Conservation (phyloP, 495 filamentous ascomycete genomes). For the Aspergillus bridgeri region DNA sequence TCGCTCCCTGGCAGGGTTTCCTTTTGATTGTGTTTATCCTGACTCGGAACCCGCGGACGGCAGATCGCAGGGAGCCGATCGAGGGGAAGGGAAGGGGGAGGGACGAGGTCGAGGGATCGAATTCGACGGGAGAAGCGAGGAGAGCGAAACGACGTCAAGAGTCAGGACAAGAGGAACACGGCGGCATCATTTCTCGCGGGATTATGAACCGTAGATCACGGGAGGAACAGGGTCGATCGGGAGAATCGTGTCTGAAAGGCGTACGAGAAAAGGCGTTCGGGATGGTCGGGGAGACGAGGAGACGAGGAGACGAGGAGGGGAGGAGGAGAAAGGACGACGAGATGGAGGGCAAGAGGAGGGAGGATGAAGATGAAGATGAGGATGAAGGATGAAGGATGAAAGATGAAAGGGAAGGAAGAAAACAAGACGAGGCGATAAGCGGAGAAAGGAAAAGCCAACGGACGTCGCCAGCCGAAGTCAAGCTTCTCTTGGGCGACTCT, state of each 20-base stretch:
- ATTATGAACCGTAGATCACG: constrained; percentile 2
- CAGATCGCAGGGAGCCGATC: background rate
- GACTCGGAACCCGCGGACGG: background rate
- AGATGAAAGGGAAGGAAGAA: constrained; percentile 3
- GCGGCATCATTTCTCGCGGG: constrained; percentile 35
- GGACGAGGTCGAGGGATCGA: constrained; percentile 12
- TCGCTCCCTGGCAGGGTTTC: background rate
- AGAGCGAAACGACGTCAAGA: constrained; percentile 21
- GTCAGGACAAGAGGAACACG: constrained; percentile 18
- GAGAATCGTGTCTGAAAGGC: background rate
- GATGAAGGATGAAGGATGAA: constrained; percentile 3
- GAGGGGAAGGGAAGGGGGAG: constrained; percentile 3
- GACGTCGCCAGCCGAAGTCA: constrained; percentile 34
- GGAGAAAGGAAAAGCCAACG: constrained; percentile 15
- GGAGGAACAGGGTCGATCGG: constrained; percentile 5
- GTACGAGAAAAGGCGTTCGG: constrained; percentile 9
- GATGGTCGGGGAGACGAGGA: background rate
- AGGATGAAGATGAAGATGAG: constrained; percentile 16
- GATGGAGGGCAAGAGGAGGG: background rate
- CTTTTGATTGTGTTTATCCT: background rate
- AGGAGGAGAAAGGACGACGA: constrained; percentile 1
- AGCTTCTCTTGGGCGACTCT: constrained; percentile 37
- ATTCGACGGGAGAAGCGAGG: constrained; percentile 19
- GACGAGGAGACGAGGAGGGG: background rate
- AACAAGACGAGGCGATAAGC: constrained; percentile 20